These are phyloP conservation scores for Mycosphaerella sp. DNA, from an alignment of 2,329 filamentous ascomycete species.

Conservation along the genomic window DNA sequence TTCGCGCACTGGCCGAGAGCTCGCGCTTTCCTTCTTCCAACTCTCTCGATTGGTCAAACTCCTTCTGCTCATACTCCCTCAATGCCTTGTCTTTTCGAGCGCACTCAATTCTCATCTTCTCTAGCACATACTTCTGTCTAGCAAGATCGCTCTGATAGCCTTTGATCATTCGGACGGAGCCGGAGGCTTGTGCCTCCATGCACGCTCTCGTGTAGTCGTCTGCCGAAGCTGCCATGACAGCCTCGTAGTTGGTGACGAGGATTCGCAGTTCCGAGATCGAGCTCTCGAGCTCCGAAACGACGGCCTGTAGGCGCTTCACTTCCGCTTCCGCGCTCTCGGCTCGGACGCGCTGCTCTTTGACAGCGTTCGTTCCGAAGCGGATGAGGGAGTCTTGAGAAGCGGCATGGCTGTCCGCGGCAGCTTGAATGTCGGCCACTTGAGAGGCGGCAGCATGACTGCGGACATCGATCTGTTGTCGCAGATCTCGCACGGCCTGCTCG, in stretches of 20 bases:
- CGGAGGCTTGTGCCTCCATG: slow-evolving; percentile 18
- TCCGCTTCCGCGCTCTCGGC: neutral
- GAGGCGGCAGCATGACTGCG: neutral
- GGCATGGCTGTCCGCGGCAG: neutral
- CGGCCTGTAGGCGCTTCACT: neutral
- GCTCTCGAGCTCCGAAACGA: slow-evolving; percentile 1
- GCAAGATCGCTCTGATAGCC: slow-evolving; percentile 14
- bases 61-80: neutral
- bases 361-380: slow-evolving; percentile 4
- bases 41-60: neutral
- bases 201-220: slow-evolving; percentile 9
- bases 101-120: neutral
- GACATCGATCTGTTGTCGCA: slow-evolving; percentile 3
- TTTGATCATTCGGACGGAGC: slow-evolving; percentile 12
- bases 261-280: neutral
- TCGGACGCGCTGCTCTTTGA: slow-evolving; percentile 9
- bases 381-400: slow-evolving; percentile 4
- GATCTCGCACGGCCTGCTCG: neutral
- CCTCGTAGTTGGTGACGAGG: slow-evolving; percentile 5
- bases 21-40: slow-evolving; percentile 3
- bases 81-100: neutral
- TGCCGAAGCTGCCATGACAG: slow-evolving; percentile 1
- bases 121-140: slow-evolving; percentile 4
- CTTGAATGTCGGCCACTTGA: neutral
- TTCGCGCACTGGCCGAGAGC: neutral